Evolutionary conservation across 179 eudicot species (phyloP), one percentile per base, ranked within the genome.

Genomic region (Silene coronaria): DNA sequence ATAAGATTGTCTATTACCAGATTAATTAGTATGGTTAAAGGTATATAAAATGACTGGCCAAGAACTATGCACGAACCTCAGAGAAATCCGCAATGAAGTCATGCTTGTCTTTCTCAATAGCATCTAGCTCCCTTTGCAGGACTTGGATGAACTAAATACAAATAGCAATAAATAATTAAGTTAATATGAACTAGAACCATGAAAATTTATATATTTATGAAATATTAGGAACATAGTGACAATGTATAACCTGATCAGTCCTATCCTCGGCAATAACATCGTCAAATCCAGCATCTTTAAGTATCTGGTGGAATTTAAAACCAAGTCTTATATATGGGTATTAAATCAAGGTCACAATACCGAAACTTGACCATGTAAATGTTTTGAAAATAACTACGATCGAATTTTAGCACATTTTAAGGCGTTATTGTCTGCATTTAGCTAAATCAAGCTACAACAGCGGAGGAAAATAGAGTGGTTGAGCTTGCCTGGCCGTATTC

Each of bases 201-300:
- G 2, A 3, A 30, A 10, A 26, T 26, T 46, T 12, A 24, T 7
- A 38, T 5, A 26, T 26, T 46, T 12, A 24, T 7, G 27, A 45
- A 57, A 7, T 11, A 14, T 12, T 0, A 79, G 3, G 45, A 68
- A 21, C 16, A 61, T 34, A 67, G 55, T 36, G 24, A 71, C 3
- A 8, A 28, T 8, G 12, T 34, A 8, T 60, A 48, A 95, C 99
- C 95, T 92, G 99, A 46, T 89, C 84, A 32, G 97, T 92, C 74
- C 95, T 87, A 81, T 95, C 97, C 85, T 95, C 97, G 12, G 99
- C 95, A 78, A 86, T 27, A 11, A 95, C 97, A 38, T 95, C 86
- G 16, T 65, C 81, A 61, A 95, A 91, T 77, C 99, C 99, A 85
- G 96, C 97, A 81, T 90, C 95, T 85, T 80, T 86, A 64, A 92